A percentile compares a stretch with the other conserved stretches of the same genome.
These are phyloP conservation scores for Triticum turgidum DNA, from an alignment of 176 grass and related monocot genomes.

Conservation along the genomic window DNA sequence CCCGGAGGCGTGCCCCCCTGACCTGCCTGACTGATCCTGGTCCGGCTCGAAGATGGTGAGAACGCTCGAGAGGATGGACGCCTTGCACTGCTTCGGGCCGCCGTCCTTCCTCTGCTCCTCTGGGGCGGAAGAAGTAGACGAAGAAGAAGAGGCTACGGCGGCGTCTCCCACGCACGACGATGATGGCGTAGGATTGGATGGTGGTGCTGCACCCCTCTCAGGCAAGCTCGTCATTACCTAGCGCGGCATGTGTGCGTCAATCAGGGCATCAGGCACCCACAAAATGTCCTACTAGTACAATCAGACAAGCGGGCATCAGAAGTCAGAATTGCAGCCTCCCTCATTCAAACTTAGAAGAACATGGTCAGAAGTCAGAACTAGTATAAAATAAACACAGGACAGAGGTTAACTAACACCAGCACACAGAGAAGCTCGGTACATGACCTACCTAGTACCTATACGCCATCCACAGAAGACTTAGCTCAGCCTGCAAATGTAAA, in stretches of 20 bases:
- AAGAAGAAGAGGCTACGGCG: background rate
- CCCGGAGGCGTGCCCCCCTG: conserved; percentile 27
- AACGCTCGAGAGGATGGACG: conserved; percentile 55
- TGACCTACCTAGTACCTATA: background rate
- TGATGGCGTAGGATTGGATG: background rate
- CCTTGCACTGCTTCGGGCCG: conserved; percentile 42
- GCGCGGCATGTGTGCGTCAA: conserved; percentile 19
- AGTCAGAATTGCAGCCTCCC: background rate
- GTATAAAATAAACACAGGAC: background rate
- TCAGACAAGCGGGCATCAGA: background rate
- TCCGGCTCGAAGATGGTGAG: conserved; percentile 67
- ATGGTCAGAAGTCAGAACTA: background rate
- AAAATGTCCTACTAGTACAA: background rate
- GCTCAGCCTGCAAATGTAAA: background rate
- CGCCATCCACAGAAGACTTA: background rate
- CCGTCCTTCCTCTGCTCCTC: conserved; percentile 39
- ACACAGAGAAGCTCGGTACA: background rate
- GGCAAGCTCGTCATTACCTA: conserved; percentile 97
- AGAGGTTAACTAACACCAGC: background rate
- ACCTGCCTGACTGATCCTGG: conserved; percentile 15
- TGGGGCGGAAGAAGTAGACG: background rate
- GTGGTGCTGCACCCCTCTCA: conserved; percentile 34
- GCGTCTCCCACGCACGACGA: background rate
- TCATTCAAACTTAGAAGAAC: background rate
- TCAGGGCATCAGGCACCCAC: background rate